phyloP scores from a whole-genome alignment of 1,284 basidiomycete genomes.

The Tremellales sp. region DNA sequence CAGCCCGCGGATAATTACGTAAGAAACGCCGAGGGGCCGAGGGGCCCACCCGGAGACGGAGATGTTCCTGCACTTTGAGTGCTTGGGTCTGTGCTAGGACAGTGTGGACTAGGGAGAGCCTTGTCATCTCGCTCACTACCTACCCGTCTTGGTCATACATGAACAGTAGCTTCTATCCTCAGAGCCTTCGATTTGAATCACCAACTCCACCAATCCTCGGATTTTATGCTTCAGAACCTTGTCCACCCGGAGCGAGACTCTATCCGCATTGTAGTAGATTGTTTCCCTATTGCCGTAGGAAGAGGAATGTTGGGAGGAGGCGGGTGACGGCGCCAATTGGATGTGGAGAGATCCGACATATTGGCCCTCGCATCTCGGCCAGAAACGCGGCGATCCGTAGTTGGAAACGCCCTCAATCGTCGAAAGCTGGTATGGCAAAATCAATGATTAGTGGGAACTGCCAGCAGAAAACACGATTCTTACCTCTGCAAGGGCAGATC shows the following conservation, averaged over 20 bases:
- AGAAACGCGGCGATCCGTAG: slow-evolving; percentile 80
- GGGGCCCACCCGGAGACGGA: no score
- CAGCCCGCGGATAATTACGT: no score
- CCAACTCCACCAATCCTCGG: slow-evolving; percentile 74
- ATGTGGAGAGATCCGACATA: slow-evolving; percentile 88
- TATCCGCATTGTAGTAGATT: slow-evolving; percentile 62
- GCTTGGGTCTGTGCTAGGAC: no score
- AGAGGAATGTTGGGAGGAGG: slow-evolving; percentile 57
- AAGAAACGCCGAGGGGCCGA: no score
- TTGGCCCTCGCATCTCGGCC: slow-evolving; percentile 87
- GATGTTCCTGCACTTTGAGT: no score
- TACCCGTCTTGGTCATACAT: no score
- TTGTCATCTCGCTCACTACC: no score
- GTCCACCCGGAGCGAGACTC: slow-evolving; percentile 71
- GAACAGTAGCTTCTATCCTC: slow-evolving; percentile 39
- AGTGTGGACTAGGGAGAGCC: no score
- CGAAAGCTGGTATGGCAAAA: slow-evolving; percentile 54
- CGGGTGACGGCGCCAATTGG: slow-evolving; percentile 59
- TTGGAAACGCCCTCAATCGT: slow-evolving; percentile 72
- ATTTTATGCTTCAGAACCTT: slow-evolving; percentile 65
- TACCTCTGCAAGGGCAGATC: slow-evolving; percentile 73
- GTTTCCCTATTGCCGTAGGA: slow-evolving; percentile 21
- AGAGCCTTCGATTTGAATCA: slow-evolving; percentile 68
- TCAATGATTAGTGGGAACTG: slow-evolving; percentile 9
- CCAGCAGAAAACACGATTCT: slow-evolving; percentile 20